These are phyloP conservation scores for Alternaria triticimaculans DNA, from an alignment of 2,329 filamentous ascomycete species.

Conservation along the genomic window DNA sequence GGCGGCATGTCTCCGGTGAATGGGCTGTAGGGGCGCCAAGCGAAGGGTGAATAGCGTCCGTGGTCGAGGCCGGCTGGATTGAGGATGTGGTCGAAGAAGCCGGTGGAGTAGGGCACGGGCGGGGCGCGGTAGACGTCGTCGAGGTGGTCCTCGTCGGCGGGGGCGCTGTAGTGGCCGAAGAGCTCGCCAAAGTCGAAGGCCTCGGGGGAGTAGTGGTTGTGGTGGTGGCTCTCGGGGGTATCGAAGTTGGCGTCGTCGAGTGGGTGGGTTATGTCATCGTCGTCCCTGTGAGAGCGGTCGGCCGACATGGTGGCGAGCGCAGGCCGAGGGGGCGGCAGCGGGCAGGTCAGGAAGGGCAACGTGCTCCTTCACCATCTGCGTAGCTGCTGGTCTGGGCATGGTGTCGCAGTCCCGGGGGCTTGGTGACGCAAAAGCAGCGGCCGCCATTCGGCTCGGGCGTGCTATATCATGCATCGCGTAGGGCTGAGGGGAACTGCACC, in stretches of 20 bases:
- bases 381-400: constrained; percentile 1
- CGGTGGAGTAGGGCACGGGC: constrained; percentile 23
- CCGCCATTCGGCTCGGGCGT: constrained; percentile 12
- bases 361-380: constrained; percentile 1
- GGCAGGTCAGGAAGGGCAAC: background rate
- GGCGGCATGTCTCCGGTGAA: constrained; percentile 20
- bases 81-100: constrained; percentile 41
- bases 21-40: constrained; percentile 9
- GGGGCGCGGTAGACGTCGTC: constrained; percentile 20
- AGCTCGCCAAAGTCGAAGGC: constrained; percentile 1
- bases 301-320: constrained; percentile 24
- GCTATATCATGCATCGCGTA: constrained; percentile 3
- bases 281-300: constrained; percentile 4
- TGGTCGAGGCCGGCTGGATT: constrained; percentile 30
- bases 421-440: constrained; percentile 1
- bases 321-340: background rate
- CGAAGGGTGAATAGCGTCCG: constrained; percentile 22
- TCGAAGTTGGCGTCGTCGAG: constrained; percentile 5
- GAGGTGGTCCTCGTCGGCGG: background rate
- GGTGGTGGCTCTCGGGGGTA: background rate
- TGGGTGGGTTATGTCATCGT: constrained; percentile 6
- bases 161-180: constrained; percentile 6
- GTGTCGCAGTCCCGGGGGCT: background rate
- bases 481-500: constrained; percentile 9
- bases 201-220: constrained; percentile 3